A percentile compares a stretch with the other conserved stretches of the same genome.
Conservation (phyloP, 78 protist genomes). For the Corallochytrium limacisporum region DNA sequence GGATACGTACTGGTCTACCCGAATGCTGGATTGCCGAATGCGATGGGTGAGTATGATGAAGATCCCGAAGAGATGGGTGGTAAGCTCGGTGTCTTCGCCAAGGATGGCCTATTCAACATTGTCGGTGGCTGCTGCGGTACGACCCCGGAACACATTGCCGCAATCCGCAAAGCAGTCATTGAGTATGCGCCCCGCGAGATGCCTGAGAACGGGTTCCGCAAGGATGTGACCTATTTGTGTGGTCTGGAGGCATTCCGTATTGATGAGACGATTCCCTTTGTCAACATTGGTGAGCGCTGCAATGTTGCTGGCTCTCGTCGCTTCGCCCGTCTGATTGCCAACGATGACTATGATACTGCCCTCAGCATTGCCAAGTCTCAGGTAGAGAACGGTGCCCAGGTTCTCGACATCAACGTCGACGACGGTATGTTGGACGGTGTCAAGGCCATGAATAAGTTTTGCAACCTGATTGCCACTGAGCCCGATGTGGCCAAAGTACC, state of each 20-base stretch:
- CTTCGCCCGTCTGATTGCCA: constrained; percentile 69
- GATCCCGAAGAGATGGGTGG: constrained; percentile 70
- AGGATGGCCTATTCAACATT: constrained; percentile 67
- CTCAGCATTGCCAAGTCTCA: constrained; percentile 64
- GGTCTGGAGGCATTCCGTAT: constrained; percentile 74
- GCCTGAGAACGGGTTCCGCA: not conserved
- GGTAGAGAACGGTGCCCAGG: constrained; percentile 73
- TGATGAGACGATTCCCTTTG: constrained; percentile 44
- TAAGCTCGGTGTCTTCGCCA: constrained; percentile 46
- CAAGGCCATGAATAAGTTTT: constrained; percentile 67
- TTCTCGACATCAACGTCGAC: constrained; percentile 94
- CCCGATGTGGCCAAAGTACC: constrained; percentile 90
- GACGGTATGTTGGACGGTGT: constrained; percentile 92
- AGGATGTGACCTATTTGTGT: too few relatives aligned
- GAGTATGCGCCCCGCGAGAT: not conserved
- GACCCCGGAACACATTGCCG: constrained; percentile 84
- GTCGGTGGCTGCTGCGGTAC: constrained; percentile 97
- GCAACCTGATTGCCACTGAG: constrained; percentile 76
- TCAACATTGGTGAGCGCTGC: constrained; percentile 98
- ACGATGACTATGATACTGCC: constrained; percentile 65
- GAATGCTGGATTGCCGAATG: constrained; percentile 93
- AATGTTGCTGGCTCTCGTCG: constrained; percentile 92
- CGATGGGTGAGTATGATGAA: constrained; percentile 88
- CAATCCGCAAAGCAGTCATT: constrained; percentile 33
- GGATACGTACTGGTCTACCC: constrained; percentile 63